These are phyloP conservation scores for Hawksworthiomyces lignivorus DNA, from an alignment of 2,329 filamentous ascomycete genomes.

Conservation along the genomic window DNA sequence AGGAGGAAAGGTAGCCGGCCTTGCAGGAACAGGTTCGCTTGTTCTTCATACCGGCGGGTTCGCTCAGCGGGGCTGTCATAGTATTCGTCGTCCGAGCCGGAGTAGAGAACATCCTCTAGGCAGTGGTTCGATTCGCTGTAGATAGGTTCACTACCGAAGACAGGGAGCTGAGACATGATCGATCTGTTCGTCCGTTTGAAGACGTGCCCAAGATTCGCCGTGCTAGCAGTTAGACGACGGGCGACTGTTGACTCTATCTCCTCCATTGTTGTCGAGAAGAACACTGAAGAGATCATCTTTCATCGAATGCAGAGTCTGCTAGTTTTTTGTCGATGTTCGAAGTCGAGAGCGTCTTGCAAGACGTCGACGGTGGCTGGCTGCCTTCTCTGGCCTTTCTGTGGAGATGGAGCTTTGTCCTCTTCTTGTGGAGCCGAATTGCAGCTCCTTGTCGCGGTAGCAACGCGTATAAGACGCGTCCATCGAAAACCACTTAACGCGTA, in stretches of 20 bases:
- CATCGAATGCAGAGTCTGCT: too few relatives aligned
- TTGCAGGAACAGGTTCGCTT: conserved; percentile 50
- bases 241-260: not conserved
- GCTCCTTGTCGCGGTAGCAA: conserved; percentile 13
- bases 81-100: conserved; percentile 51
- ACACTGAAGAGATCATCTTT: too few relatives aligned
- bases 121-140: conserved; percentile 28
- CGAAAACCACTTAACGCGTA: conserved; percentile 13
- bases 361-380: conserved; percentile 1
- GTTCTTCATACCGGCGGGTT: conserved; percentile 48
- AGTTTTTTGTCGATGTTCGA: too few relatives aligned
- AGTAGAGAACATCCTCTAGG: conserved; percentile 42
- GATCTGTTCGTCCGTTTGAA: not conserved
- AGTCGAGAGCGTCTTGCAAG: too few relatives aligned
- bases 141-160: conserved; percentile 5
- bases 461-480: conserved; percentile 14
- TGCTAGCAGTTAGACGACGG: too few relatives aligned
- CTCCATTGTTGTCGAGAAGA: too few relatives aligned
- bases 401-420: conserved; percentile 2
- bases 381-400: too few relatives aligned
- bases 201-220: too few relatives aligned
- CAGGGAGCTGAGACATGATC: conserved; percentile 7
- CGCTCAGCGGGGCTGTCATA: conserved; percentile 39
- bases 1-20: conserved; percentile 50
- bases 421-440: conserved; percentile 9